Percentiles rank a stretch among this genome's conserved stretches.
phyloP scores from a whole-genome alignment of 129 eudicot species.

The Helianthus annuus region DNA sequence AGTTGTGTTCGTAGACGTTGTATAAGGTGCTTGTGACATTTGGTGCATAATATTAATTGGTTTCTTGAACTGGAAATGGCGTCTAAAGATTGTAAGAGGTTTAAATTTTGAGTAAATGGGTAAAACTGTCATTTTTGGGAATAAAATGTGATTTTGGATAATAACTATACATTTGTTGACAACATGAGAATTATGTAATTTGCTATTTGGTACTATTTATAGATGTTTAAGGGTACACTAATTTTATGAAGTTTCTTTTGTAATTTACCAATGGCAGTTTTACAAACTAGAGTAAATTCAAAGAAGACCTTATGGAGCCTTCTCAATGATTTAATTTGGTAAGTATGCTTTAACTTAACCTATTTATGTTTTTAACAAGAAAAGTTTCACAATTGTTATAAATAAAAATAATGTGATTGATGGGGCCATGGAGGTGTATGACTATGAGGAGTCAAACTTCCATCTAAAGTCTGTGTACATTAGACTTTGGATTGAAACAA shows the following conservation, averaged over 20 bases:
- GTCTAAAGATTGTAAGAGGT: not conserved
- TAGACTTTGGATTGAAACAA: constrained; percentile 3
- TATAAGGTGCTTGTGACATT: too few relatives aligned
- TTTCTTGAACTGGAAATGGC: constrained; percentile 26
- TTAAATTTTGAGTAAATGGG: not conserved
- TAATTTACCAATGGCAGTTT: constrained; percentile 57
- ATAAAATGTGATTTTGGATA: not conserved
- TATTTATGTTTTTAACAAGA: constrained; percentile 11
- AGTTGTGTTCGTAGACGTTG: too few relatives aligned
- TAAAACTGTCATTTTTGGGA: not conserved
- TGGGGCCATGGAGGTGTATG: not conserved
- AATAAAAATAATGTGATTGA: too few relatives aligned
- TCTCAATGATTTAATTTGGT: constrained; percentile 60
- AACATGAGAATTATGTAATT: not conserved
- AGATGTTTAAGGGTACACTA: not conserved
- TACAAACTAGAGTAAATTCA: constrained; percentile 42
- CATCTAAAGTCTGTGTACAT: constrained; percentile 2
- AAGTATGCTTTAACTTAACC: constrained; percentile 22
- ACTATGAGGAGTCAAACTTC: constrained; percentile 10
- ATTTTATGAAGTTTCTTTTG: not conserved
- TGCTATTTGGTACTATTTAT: not conserved
- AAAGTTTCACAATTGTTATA: not conserved
- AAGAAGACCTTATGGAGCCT: constrained; percentile 35
- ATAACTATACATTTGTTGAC: not conserved
- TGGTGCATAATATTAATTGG: not conserved